phyloP scores from a whole-genome alignment of 2,329 filamentous ascomycete species.

The Cytospora mali region DNA sequence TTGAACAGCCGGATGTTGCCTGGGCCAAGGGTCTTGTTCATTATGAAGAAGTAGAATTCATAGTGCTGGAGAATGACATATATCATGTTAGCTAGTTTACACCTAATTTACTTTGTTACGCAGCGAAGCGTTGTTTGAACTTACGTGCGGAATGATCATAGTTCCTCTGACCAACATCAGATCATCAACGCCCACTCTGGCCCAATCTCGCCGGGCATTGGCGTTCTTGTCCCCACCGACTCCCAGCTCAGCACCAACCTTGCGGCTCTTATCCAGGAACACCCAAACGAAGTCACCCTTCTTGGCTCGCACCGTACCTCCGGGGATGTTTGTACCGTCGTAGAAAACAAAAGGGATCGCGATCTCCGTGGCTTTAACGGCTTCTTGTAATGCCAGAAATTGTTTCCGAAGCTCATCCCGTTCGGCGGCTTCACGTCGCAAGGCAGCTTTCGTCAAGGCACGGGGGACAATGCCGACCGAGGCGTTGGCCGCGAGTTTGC shows the following conservation, averaged over 20 bases:
- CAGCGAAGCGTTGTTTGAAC: slow-evolving; percentile 39
- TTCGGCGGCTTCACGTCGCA: slow-evolving; percentile 76
- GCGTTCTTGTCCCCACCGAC: slow-evolving; percentile 67
- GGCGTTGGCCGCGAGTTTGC: slow-evolving; percentile 64
- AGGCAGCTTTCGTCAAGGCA: slow-evolving; percentile 61
- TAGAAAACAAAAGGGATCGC: slow-evolving; percentile 96
- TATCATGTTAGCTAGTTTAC: slow-evolving; percentile 30
- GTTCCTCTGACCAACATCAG: slow-evolving; percentile 89
- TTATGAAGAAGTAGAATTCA: slow-evolving; percentile 95
- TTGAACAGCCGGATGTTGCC: slow-evolving; percentile 75
- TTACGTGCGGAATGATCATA: slow-evolving; percentile 90
- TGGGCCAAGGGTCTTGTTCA: slow-evolving; percentile 81
- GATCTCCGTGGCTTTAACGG: slow-evolving; percentile 86
- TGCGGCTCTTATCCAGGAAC: slow-evolving; percentile 87
- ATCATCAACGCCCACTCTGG: slow-evolving; percentile 91
- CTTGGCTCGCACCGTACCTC: slow-evolving; percentile 81
- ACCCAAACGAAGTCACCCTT: slow-evolving; percentile 95
- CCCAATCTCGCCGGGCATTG: slow-evolving; percentile 80
- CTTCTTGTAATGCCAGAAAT: slow-evolving; percentile 80
- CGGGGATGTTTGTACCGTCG: slow-evolving; percentile 87
- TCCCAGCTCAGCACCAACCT: slow-evolving; percentile 81
- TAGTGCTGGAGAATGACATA: slow-evolving; percentile 69
- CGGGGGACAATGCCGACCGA: slow-evolving; percentile 70
- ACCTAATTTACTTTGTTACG: slow-evolving; percentile 17
- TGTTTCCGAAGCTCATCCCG: slow-evolving; percentile 76